Percentiles rank a stretch among this genome's conserved stretches.
Evolutionary conservation across 208 protist species (phyloP).

Genomic region (Novymonas esmeraldas): DNA sequence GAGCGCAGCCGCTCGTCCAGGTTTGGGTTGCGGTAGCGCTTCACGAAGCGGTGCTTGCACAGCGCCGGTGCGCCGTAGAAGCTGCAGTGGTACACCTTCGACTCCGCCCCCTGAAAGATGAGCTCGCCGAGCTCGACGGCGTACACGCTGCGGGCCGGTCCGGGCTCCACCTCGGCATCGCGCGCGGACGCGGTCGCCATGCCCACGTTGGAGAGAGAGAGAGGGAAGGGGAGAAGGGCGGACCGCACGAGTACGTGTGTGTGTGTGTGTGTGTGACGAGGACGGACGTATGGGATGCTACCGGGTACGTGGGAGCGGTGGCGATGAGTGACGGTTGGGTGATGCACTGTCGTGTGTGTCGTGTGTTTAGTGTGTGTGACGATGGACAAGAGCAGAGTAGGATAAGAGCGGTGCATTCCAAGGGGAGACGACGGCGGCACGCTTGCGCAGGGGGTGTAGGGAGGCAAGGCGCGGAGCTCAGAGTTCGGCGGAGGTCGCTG

Average conservation of each 20-base stretch:
- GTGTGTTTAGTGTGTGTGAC: too few species aligned
- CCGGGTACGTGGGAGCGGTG: too few species aligned
- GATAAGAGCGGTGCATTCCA: too few species aligned
- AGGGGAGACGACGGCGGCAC: too few species aligned
- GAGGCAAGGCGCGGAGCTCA: too few species aligned
- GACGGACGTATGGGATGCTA: too few species aligned
- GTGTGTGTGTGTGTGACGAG: conserved; percentile 2
- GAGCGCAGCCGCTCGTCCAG: conserved; percentile 81
- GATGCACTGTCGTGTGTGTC: too few species aligned
- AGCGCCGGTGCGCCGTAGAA: conserved; percentile 69
- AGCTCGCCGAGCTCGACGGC: conserved; percentile 25
- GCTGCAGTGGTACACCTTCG: conserved; percentile 67
- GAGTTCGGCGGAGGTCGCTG: too few species aligned
- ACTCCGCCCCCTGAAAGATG: conserved; percentile 81
- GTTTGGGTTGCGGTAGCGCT: conserved; percentile 71
- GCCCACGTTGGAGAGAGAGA: background rate
- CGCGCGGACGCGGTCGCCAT: background rate
- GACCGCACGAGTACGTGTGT: background rate
- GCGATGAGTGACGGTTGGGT: too few species aligned
- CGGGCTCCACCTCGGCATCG: conserved; percentile 7
- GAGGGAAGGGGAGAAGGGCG: background rate
- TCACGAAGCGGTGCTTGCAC: conserved; percentile 79
- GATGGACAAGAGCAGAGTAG: too few species aligned
- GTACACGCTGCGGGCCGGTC: conserved; percentile 2
- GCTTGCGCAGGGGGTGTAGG: too few species aligned